Evolutionary conservation across 2,329 filamentous ascomycete species (phyloP).

Genomic region (Venturiaceae sp.): DNA sequence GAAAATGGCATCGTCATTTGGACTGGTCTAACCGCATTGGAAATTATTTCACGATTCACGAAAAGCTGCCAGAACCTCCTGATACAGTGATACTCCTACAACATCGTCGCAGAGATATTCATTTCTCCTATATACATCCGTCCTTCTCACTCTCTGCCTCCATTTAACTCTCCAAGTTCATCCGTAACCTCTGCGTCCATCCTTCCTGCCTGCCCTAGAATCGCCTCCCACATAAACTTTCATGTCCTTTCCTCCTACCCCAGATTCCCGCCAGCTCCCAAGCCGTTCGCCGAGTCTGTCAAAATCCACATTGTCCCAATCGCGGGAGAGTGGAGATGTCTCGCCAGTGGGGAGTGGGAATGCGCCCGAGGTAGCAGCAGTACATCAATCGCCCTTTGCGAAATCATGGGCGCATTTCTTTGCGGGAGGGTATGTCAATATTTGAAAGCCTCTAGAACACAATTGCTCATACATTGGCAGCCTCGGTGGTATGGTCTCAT

Average conservation of each 20-base stretch:
- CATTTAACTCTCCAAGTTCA: neutral
- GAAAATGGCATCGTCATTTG: neutral
- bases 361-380: neutral
- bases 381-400: constrained; percentile 30
- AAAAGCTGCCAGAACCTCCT: neutral
- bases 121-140: too few species aligned
- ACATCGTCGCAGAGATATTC: too few species aligned
- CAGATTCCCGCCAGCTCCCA: constrained; percentile 16
- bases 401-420: constrained; percentile 91
- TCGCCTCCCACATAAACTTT: neutral
- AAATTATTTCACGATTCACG: neutral
- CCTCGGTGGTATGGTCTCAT: constrained; percentile 80
- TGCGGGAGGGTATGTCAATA: constrained; percentile 62
- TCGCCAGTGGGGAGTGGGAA: neutral
- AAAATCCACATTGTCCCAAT: neutral
- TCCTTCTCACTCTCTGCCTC: too few species aligned
- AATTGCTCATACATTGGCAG: constrained; percentile 34
- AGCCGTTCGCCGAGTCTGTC: neutral
- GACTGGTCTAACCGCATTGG: neutral
- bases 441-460: neutral
- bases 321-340: constrained; percentile 3
- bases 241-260: constrained; percentile 11
- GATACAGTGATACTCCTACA: too few species aligned
- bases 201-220: too few species aligned
- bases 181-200: too few species aligned